phyloP scores from a whole-genome alignment of 2,329 filamentous ascomycete species.

The Ceratocystis papillata region DNA sequence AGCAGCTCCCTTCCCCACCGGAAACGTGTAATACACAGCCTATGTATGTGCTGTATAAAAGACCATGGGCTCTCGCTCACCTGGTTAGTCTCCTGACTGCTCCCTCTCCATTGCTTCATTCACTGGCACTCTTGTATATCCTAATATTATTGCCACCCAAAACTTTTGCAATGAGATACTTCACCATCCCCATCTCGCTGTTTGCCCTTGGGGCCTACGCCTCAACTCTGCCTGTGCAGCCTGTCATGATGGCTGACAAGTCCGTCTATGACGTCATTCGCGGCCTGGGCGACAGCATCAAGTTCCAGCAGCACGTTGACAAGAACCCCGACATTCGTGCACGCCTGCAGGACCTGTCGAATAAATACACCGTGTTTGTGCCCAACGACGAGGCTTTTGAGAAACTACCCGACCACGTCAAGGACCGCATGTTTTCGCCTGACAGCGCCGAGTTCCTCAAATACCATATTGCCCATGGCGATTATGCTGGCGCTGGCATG shows the following conservation, averaged over 20 bases:
- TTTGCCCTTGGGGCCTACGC: constrained; percentile 21
- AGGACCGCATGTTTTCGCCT: constrained; percentile 51
- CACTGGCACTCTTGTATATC: not conserved
- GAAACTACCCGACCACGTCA: constrained; percentile 41
- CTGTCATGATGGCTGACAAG: constrained; percentile 3
- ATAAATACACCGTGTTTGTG: constrained; percentile 72
- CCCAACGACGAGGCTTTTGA: constrained; percentile 69
- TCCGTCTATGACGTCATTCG: constrained; percentile 27
- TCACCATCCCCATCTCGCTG: constrained; percentile 7
- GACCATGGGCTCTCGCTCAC: not conserved
- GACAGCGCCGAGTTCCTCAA: constrained; percentile 41
- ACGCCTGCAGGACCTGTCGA: constrained; percentile 57
- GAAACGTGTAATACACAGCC: too few relatives aligned
- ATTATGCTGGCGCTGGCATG: constrained; percentile 56
- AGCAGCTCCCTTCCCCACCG: not conserved
- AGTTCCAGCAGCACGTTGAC: constrained; percentile 31
- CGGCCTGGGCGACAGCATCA: constrained; percentile 24
- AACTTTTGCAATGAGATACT: constrained; percentile 38
- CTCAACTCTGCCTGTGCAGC: constrained; percentile 12
- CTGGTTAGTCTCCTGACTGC: not conserved
- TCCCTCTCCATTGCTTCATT: not conserved
- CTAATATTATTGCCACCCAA: constrained; percentile 35
- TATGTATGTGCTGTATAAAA: constrained; percentile 3
- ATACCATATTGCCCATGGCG: constrained; percentile 63
- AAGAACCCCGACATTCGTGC: constrained; percentile 61